Base-by-base conservation (phyloP, 345 rosid species). In the Cardiospermum halicacabum region DNA sequence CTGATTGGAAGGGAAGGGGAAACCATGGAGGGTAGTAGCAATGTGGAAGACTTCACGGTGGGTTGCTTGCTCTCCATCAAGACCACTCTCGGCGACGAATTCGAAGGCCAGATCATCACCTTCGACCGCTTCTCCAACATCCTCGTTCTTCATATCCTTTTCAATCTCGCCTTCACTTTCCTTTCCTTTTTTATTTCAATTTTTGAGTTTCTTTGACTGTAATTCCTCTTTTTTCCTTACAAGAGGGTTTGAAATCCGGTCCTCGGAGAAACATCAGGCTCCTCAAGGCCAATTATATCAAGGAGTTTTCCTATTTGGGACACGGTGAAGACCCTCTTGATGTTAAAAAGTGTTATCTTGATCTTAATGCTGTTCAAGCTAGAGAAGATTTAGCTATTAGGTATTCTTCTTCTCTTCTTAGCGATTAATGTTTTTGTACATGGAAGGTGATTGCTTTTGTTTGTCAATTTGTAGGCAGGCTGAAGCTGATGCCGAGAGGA, bases 131-230 rank as follows among this genome's bases (percentile, higher is more conserved):
- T 79, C 60, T 87, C 96, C 78, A 94, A 94, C 96, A 81, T 91
- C 76, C 88, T 94, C 83, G 84, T 89, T 16, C 88, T 94, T 74
- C 92, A 91, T 91, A 91, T 91, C 97, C 97, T 91, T 75, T 10
- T 72, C 21, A 11, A 26, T 27, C 11, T 21, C 4, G 15, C 3
- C 39, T 34, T 34, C 39, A 2, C 9, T 4, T 34, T 34, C 6
- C 9, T 34, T 7, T 40, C 26, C 12, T 42, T 25, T 28, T 39
- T 58, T 39, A 7, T 11, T 12, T 61, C 27, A 49, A 4, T 22
- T 36, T 56, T 18, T 27, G 36, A 47, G 62, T 24, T 63, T 69
- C 82, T 81, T 82, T 84, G 75, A 86, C 81, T 62, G 11, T 22
- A 58, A 12, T 66, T 63, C 69, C 57, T 22, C 53, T 60, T 49